Base-by-base conservation (phyloP, 768 basidiomycete species). In the Mycena polygramma region DNA sequence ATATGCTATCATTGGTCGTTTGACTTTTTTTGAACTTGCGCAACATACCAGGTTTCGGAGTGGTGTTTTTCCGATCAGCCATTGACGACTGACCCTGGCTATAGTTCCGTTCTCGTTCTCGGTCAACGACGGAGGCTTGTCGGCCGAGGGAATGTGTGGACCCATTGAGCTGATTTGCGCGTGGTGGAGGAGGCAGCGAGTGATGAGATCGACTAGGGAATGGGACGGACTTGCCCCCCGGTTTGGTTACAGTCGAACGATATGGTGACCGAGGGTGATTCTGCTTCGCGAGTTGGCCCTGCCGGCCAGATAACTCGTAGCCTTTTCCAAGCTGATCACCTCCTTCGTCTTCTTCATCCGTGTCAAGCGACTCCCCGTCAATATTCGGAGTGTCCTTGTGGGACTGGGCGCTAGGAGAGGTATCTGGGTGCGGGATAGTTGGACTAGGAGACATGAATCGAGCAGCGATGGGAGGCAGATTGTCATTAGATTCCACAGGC, bases 401-500 rank as follows among this genome's bases (percentile, higher is more conserved):
- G 83, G 87, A 36, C 45, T 67, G 57, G 57, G 68, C 30, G 30
- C 63, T 53, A 48, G 70, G 61, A 71, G 75, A 24, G 19, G 54
- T n/a, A 26, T 68, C 66, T 17, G 71, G 68, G 35, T 51, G 39
- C 48, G 63, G 70, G 35, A 72, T 74, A 9, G 73, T 79, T 0
- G 86, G 81, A 11, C 91, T 91, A 13, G 93, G 93, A 6, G 92
- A 92, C 84, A 96, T 93, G 86, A 96, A 98, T 58, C 94, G 91
- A 26, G 96, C 92, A 54, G 96, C 96, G 71, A 98, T 98, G 58
- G 96, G 93, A 3, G 91, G 92, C 4, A 96, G 85, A 71, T 91
- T 84, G 10, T 96, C 94, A 49, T 87, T 79, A 0, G 93, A 93
- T 74, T 94, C 95, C 8, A 83, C 79, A 5, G 89, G 92, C 1